These are phyloP conservation scores for Cicer arietinum DNA, from an alignment of 306 rosid species.

Conservation along the genomic window DNA sequence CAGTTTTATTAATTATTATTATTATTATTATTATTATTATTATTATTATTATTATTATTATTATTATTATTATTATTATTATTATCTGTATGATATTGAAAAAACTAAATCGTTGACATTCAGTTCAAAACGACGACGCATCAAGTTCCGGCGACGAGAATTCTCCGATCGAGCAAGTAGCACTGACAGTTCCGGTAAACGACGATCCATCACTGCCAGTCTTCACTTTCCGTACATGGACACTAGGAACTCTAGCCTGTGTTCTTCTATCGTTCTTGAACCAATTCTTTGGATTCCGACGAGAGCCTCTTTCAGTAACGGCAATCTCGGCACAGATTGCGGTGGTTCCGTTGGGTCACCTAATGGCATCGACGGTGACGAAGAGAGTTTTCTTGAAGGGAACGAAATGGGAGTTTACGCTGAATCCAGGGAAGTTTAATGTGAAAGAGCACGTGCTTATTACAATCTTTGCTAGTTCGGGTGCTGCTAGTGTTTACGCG, in stretches of 20 bases:
- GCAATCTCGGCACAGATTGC: slow-evolving; percentile 92
- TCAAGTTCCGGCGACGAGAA: slow-evolving; percentile 38
- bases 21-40: no score
- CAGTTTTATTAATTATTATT: neutral
- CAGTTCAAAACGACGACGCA: neutral
- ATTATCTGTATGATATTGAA: neutral
- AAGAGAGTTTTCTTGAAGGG: slow-evolving; percentile 62
- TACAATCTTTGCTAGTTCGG: slow-evolving; percentile 86
- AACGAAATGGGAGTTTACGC: slow-evolving; percentile 65
- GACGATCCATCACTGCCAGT: slow-evolving; percentile 72
- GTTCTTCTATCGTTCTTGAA: slow-evolving; percentile 72
- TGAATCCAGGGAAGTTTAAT: slow-evolving; percentile 84
- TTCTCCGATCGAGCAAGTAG: slow-evolving; percentile 69
- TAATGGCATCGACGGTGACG: slow-evolving; percentile 71
- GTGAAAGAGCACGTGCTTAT: slow-evolving; percentile 87
- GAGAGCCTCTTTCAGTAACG: slow-evolving; percentile 74
- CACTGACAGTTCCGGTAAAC: slow-evolving; percentile 67
- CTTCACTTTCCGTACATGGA: slow-evolving; percentile 85
- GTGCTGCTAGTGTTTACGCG: slow-evolving; percentile 84
- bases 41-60: no score
- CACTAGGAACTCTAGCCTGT: slow-evolving; percentile 71
- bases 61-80: no score
- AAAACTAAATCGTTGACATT: slow-evolving; percentile 13
- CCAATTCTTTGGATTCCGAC: slow-evolving; percentile 84
- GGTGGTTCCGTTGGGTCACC: slow-evolving; percentile 76